These are phyloP conservation scores for Panaeolus cyanescens DNA, from an alignment of 768 basidiomycete genomes.

Conservation along the genomic window DNA sequence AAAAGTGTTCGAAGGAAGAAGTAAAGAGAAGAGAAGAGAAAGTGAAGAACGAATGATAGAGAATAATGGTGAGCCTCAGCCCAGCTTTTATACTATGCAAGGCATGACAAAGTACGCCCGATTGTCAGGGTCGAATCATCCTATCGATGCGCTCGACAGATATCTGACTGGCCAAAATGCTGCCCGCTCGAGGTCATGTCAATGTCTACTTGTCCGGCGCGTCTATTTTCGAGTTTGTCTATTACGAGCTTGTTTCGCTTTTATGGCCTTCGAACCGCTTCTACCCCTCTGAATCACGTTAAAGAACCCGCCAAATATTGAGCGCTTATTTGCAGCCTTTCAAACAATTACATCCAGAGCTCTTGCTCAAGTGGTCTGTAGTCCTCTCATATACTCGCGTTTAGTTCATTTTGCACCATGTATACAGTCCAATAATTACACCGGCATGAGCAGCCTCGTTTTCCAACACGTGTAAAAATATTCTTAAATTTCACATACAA, in stretches of 20 bases:
- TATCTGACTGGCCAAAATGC: background rate
- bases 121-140: background rate
- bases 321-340: too few relatives aligned
- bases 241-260: too few relatives aligned
- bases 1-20: slow-evolving; percentile 10
- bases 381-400: too few relatives aligned
- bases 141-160: background rate
- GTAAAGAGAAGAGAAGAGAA: slow-evolving; percentile 7
- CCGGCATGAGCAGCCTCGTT: background rate
- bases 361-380: too few relatives aligned
- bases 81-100: background rate
- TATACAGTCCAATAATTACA: background rate
- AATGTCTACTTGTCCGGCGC: background rate
- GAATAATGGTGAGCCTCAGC: background rate
- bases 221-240: too few relatives aligned
- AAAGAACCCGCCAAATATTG: too few relatives aligned
- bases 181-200: background rate
- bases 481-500: background rate
- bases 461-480: background rate
- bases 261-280: too few relatives aligned
- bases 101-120: background rate
- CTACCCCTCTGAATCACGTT: too few relatives aligned
- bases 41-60: slow-evolving; percentile 6
- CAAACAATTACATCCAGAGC: too few relatives aligned
- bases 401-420: too few relatives aligned